Percentiles rank a stretch among this genome's conserved stretches.
Evolutionary conservation across 140 eudicot genomes (phyloP).

Genomic region (Anethum foeniculum): DNA sequence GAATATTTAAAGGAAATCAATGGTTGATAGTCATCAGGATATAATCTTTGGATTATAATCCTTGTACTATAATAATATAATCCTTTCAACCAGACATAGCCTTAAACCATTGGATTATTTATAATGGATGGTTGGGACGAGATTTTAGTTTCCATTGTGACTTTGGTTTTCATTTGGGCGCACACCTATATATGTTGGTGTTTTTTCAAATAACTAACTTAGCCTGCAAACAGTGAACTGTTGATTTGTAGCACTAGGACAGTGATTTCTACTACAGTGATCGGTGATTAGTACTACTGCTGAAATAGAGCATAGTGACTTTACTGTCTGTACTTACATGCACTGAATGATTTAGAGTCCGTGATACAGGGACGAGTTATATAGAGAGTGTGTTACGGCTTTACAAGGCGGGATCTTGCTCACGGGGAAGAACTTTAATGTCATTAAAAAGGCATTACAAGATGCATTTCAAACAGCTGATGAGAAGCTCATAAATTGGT

Average conservation of each 20-base stretch:
- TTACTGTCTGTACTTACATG: background rate
- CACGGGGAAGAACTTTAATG: slow-evolving; percentile 40
- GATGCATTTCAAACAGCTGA: slow-evolving; percentile 70
- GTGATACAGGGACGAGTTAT: slow-evolving; percentile 70
- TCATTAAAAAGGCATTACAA: slow-evolving; percentile 40
- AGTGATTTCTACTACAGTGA: background rate
- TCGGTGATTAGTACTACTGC: background rate
- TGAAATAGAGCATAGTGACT: background rate
- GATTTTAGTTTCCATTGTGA: background rate
- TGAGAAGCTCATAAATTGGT: slow-evolving; percentile 66
- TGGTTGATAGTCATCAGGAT: background rate
- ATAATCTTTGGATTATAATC: background rate
- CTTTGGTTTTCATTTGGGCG: background rate
- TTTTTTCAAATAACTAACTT: background rate
- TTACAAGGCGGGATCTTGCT: slow-evolving; percentile 61
- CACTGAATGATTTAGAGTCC: background rate
- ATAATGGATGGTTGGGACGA: background rate
- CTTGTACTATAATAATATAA: no score
- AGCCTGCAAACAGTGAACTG: background rate
- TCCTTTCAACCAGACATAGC: background rate
- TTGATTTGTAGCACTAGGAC: background rate
- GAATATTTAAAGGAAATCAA: background rate
- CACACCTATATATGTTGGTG: background rate
- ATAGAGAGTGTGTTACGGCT: slow-evolving; percentile 72
- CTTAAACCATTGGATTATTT: background rate